Evolutionary conservation across 768 basidiomycete genomes (phyloP).

Genomic region (Gloeopeniophorella convolvens): DNA sequence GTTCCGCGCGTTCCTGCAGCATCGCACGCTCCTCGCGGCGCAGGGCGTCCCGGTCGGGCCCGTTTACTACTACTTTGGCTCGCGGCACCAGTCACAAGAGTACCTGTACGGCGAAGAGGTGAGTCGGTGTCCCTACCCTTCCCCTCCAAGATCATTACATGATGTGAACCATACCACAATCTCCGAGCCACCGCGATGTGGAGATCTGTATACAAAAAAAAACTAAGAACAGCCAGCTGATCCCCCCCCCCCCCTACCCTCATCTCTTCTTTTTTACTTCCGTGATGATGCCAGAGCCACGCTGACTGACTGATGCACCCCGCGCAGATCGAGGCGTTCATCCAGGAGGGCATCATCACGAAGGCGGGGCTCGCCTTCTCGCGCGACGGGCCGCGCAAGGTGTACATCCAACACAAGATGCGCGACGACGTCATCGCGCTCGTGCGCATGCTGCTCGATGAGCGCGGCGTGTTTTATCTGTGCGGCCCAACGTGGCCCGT

Average conservation of each 20-base stretch:
- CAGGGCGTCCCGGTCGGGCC: constrained; percentile 83
- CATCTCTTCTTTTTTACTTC: not conserved
- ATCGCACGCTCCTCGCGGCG: constrained; percentile 76
- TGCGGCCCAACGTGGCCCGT: constrained; percentile 99
- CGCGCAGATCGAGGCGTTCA: constrained; percentile 75
- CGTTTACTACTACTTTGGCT: constrained; percentile 97
- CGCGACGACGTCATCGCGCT: constrained; percentile 76
- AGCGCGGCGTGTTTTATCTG: constrained; percentile 85
- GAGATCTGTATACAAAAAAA: constrained; percentile 8
- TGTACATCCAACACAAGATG: constrained; percentile 99
- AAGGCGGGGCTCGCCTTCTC: constrained; percentile 95
- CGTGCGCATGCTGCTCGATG: constrained; percentile 64
- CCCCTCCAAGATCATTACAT: not conserved
- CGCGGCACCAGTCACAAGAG: constrained; percentile 90
- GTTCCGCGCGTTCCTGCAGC: constrained; percentile 98
- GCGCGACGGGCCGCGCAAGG: constrained; percentile 85
- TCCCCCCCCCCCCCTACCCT: not conserved
- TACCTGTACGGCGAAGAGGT: constrained; percentile 91
- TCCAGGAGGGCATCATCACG: constrained; percentile 77
- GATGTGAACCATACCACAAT: constrained; percentile 19
- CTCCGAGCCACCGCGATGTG: constrained; percentile 18
- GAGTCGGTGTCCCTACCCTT: not conserved
- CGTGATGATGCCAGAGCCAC: too few species aligned
- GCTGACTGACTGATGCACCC: constrained; percentile 1
- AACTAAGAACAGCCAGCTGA: constrained; percentile 22